Conservation (phyloP, 2,329 filamentous ascomycete species). For the Rhynchosporium graminicola region DNA sequence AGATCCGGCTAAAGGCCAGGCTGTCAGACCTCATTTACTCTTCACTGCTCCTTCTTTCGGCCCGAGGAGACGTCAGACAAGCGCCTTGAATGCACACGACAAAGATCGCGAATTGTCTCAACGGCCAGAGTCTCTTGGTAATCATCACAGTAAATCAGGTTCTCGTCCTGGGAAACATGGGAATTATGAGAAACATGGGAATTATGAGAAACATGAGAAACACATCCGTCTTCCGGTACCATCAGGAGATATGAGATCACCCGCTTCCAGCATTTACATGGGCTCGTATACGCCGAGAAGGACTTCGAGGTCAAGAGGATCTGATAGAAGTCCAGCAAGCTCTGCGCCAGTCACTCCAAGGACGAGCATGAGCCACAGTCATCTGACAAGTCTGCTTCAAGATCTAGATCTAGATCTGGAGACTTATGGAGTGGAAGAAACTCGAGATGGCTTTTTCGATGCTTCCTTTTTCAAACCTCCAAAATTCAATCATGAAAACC, state of each 20-base stretch:
- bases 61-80: conserved; percentile 18
- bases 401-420: conserved; percentile 43
- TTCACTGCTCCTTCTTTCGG: conserved; percentile 25
- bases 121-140: conserved; percentile 24
- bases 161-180: conserved; percentile 10
- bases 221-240: conserved; percentile 36
- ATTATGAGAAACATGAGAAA: conserved; percentile 26
- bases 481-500: conserved; percentile 43
- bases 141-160: background rate
- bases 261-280: conserved; percentile 39
- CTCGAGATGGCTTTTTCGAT: conserved; percentile 48
- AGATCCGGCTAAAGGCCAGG: conserved; percentile 12
- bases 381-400: conserved; percentile 39
- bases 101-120: conserved; percentile 27
- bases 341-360: conserved; percentile 37
- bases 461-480: conserved; percentile 46
- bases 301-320: conserved; percentile 30
- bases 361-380: conserved; percentile 37
- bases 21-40: conserved; percentile 22
- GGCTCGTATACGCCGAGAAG: conserved; percentile 39
- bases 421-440: conserved; percentile 47
- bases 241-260: conserved; percentile 26
- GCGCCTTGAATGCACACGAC: conserved; percentile 13
- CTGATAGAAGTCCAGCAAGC: conserved; percentile 28
- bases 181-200: conserved; percentile 23